phyloP scores from a whole-genome alignment of 148 eudicot species.

The Rheum nobile region DNA sequence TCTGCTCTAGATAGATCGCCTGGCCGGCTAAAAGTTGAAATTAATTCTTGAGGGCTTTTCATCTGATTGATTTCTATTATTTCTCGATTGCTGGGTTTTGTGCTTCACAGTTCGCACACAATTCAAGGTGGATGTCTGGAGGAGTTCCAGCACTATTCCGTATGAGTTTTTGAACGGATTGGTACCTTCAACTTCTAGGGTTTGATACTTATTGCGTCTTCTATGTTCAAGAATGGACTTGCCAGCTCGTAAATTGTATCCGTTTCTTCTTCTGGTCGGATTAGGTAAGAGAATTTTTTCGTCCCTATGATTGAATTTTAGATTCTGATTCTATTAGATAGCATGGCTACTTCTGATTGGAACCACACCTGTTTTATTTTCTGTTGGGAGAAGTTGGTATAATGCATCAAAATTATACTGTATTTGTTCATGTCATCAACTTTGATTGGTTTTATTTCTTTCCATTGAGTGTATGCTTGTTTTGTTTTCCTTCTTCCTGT shows the following conservation, averaged over 20 bases:
- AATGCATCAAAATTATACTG: background rate
- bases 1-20: background rate
- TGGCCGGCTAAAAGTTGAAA: background rate
- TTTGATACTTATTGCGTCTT: background rate
- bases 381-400: background rate
- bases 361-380: background rate
- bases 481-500: background rate
- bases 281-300: background rate
- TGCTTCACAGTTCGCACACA: background rate
- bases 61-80: background rate
- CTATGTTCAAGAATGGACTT: constrained; percentile 3
- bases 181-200: background rate
- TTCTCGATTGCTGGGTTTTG: background rate
- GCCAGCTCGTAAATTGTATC: background rate
- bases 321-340: background rate
- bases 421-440: background rate
- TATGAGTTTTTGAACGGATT: background rate
- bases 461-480: background rate
- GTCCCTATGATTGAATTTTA: background rate
- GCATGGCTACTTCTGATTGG: background rate
- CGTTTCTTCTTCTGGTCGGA: constrained; percentile 10
- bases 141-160: background rate
- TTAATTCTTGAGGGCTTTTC: background rate
- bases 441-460: background rate
- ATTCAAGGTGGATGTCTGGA: background rate